Conservation (phyloP, 306 rosid species). For the Cicer pinnatifidum region DNA sequence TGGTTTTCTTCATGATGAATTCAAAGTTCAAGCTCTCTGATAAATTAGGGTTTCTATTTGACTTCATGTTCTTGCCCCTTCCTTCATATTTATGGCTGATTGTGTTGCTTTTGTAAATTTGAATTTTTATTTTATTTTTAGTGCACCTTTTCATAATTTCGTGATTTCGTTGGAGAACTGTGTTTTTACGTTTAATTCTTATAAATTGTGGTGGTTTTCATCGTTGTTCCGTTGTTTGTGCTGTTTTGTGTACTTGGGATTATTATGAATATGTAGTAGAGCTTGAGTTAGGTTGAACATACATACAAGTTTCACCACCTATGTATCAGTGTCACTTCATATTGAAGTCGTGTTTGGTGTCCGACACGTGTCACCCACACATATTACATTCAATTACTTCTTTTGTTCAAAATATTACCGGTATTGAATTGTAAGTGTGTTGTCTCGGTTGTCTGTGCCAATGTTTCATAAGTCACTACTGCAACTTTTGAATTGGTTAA, state of each 20-base stretch:
- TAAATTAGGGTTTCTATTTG: slow-evolving; percentile 43
- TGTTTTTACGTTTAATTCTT: slow-evolving; percentile 16
- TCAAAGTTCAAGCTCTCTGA: not conserved
- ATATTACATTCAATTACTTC: no score
- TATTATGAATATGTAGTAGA: slow-evolving; percentile 27
- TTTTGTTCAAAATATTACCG: no score
- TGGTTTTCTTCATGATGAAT: not conserved
- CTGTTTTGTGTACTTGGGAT: not conserved
- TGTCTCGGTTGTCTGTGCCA: no score
- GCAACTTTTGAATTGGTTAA: slow-evolving; percentile 6
- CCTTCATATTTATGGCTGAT: not conserved
- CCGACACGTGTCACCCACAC: no score
- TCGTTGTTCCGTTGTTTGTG: slow-evolving; percentile 7
- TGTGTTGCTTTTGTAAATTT: not conserved
- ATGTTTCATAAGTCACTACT: not conserved
- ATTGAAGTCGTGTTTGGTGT: no score
- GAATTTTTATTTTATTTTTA: not conserved
- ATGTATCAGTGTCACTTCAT: no score
- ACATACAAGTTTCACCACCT: not conserved
- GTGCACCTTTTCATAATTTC: not conserved
- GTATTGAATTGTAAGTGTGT: no score
- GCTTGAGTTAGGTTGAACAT: slow-evolving; percentile 12
- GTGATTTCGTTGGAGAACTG: not conserved
- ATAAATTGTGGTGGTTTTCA: slow-evolving; percentile 9
- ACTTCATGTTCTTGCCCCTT: not conserved